A percentile compares a stretch with the other conserved stretches of the same genome.
These are phyloP conservation scores for Spathaspora sp. DNA, from an alignment of 1,139 yeast species.

Conservation along the genomic window DNA sequence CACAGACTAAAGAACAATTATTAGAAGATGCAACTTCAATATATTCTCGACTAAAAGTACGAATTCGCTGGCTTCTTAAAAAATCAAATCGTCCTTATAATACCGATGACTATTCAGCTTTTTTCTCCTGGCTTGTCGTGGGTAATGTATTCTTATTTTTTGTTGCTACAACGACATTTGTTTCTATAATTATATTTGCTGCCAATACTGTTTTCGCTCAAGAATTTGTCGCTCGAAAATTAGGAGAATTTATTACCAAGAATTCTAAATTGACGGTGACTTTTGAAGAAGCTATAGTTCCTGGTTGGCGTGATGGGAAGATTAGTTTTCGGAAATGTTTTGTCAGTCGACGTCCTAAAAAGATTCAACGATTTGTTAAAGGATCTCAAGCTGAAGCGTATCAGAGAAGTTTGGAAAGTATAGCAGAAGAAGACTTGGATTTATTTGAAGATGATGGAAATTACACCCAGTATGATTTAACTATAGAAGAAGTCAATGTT, in stretches of 20 bases:
- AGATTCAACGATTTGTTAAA: constrained; percentile 52
- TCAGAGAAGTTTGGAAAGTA: constrained; percentile 38
- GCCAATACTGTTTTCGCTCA: constrained; percentile 88
- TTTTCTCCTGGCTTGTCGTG: constrained; percentile 86
- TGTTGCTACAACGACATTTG: constrained; percentile 86
- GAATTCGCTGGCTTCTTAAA: constrained; percentile 70
- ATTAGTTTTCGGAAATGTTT: constrained; percentile 83
- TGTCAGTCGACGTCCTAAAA: constrained; percentile 79
- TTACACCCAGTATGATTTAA: constrained; percentile 90
- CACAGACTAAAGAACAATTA: constrained; percentile 47
- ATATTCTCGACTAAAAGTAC: constrained; percentile 51
- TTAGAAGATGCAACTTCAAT: constrained; percentile 51
- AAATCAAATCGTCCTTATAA: constrained; percentile 64
- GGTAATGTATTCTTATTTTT: constrained; percentile 79
- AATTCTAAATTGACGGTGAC: constrained; percentile 86
- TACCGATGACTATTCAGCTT: constrained; percentile 85
- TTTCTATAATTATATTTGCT: constrained; percentile 74
- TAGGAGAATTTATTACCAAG: constrained; percentile 81
- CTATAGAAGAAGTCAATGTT: constrained; percentile 81
- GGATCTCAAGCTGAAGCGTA: constrained; percentile 75
- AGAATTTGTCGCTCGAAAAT: constrained; percentile 76
- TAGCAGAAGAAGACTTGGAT: constrained; percentile 27
- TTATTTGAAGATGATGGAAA: constrained; percentile 74
- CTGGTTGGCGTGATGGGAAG: constrained; percentile 89
- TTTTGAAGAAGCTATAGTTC: constrained; percentile 92